These are phyloP conservation scores for Prunus fruticosa DNA, from an alignment of 306 rosid species.

Conservation along the genomic window DNA sequence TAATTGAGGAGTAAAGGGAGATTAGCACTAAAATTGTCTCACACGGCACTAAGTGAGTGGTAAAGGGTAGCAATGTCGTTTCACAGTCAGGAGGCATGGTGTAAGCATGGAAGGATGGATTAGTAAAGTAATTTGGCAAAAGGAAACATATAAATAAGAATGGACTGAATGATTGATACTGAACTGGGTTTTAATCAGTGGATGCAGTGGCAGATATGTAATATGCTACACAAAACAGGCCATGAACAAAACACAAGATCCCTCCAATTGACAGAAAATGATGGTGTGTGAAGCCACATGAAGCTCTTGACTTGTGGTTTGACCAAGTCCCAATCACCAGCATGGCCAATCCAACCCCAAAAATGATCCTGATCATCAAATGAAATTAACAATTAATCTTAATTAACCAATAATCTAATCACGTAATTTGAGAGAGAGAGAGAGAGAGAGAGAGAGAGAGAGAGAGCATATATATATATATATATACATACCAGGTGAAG, in stretches of 20 bases:
- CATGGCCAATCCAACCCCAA: slow-evolving; percentile 73
- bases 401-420: too few species aligned
- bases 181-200: slow-evolving; percentile 17
- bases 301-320: slow-evolving; percentile 64
- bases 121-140: not conserved
- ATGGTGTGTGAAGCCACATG: slow-evolving; percentile 90
- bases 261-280: slow-evolving; percentile 98
- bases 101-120: slow-evolving; percentile 7
- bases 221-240: slow-evolving; percentile 61
- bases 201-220: slow-evolving; percentile 72
- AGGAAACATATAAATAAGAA: not conserved
- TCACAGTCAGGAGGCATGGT: not conserved
- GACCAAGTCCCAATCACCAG: slow-evolving; percentile 88
- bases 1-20: not conserved
- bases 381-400: not conserved
- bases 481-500: slow-evolving; percentile 62
- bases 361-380: slow-evolving; percentile 54
- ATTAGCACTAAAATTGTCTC: not conserved
- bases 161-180: not conserved
- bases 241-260: slow-evolving; percentile 84
- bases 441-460: too few species aligned
- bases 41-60: not conserved
- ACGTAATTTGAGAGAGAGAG: too few species aligned
- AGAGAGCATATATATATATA: too few species aligned
- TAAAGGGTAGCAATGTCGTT: slow-evolving; percentile 7